These are phyloP conservation scores for Eucalyptus cloeziana DNA, from an alignment of 345 rosid genomes.

Conservation along the genomic window DNA sequence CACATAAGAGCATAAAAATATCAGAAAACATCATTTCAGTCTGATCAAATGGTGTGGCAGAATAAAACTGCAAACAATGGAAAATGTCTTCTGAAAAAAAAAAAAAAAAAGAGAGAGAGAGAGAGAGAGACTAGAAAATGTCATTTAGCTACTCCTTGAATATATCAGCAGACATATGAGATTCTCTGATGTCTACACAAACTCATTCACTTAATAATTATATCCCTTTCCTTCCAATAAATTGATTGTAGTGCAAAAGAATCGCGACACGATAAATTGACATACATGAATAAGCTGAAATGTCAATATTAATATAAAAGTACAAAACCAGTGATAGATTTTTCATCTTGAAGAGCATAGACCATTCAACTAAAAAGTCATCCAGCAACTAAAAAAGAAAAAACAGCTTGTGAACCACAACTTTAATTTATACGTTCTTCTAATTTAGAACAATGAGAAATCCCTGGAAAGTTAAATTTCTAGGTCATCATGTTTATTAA, in stretches of 20 bases:
- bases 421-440: background rate
- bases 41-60: background rate
- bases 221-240: background rate
- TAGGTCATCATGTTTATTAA: background rate
- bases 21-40: background rate
- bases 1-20: background rate
- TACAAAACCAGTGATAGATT: background rate
- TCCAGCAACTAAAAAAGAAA: background rate
- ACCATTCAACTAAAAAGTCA: background rate
- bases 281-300: background rate
- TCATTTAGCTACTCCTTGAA: background rate
- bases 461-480: background rate
- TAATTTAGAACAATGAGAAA: background rate
- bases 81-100: background rate
- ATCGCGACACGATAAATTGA: background rate
- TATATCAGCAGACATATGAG: background rate
- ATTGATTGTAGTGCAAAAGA: background rate
- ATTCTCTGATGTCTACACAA: background rate
- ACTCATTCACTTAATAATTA: background rate
- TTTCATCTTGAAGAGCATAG: background rate
- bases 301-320: background rate
- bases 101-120: background rate
- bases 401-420: background rate
- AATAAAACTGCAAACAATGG: background rate
- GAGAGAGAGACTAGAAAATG: background rate